Evolutionary conservation across 2,329 filamentous ascomycete species (phyloP).

Genomic region (Botryosphaeria agaves): DNA sequence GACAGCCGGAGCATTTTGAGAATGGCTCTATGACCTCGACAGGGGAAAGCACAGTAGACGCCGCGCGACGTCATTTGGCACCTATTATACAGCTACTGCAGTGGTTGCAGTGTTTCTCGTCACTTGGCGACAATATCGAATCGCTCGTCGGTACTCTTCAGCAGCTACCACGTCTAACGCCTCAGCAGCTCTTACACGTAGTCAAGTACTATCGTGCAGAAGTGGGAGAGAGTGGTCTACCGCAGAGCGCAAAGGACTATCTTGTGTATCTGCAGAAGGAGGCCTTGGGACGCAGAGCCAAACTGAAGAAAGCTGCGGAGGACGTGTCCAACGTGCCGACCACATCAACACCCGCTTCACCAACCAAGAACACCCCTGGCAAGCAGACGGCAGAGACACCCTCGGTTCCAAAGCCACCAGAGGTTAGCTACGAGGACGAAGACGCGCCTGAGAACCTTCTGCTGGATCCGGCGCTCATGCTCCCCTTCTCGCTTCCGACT

Average conservation of each 20-base stretch:
- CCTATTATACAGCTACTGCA: constrained; percentile 88
- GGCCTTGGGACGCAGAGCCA: constrained; percentile 30
- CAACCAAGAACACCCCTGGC: not conserved
- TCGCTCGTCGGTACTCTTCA: constrained; percentile 76
- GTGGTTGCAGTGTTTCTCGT: constrained; percentile 97
- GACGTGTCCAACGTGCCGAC: not conserved
- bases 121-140: constrained; percentile 76
- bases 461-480: constrained; percentile 75
- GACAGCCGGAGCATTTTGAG: constrained; percentile 89
- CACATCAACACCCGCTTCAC: constrained; percentile 1
- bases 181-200: constrained; percentile 78
- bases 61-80: constrained; percentile 66
- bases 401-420: constrained; percentile 6
- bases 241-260: constrained; percentile 78
- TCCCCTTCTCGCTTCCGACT: constrained; percentile 88
- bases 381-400: constrained; percentile 5
- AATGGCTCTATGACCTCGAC: constrained; percentile 72
- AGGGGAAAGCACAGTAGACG: constrained; percentile 75
- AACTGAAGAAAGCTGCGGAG: constrained; percentile 6
- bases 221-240: constrained; percentile 82
- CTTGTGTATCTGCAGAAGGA: constrained; percentile 67
- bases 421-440: constrained; percentile 41
- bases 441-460: constrained; percentile 60
- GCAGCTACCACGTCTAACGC: constrained; percentile 68
- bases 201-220: constrained; percentile 88